phyloP scores from a whole-genome alignment of 2,329 filamentous ascomycete species.

The Dryadomyces quercivorus region DNA sequence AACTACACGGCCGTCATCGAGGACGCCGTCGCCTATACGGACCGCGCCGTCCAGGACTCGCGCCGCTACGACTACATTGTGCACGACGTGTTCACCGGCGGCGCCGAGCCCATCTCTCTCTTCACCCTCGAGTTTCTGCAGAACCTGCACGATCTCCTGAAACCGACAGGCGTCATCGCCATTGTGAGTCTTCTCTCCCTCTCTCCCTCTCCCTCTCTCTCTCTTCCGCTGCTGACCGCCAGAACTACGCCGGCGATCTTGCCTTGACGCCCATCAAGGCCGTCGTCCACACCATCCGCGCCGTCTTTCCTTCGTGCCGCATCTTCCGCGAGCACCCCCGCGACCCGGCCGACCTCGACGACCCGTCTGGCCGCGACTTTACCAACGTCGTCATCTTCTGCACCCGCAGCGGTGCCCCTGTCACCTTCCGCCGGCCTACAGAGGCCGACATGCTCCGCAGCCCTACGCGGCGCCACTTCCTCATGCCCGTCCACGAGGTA shows the following conservation, averaged over 20 bases:
- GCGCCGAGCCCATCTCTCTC: constrained; percentile 76
- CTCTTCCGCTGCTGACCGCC: constrained; percentile 1
- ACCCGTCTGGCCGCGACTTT: constrained; percentile 51
- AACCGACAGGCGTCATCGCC: constrained; percentile 69
- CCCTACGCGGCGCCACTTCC: constrained; percentile 53
- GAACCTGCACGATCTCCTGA: constrained; percentile 58
- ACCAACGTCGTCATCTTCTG: constrained; percentile 97
- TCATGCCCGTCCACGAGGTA: constrained; percentile 64
- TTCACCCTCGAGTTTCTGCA: constrained; percentile 80
- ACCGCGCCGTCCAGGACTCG: constrained; percentile 27
- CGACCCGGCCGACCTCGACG: constrained; percentile 30
- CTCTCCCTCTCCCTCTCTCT: not conserved
- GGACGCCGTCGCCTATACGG: constrained; percentile 65
- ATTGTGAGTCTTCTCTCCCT: constrained; percentile 49
- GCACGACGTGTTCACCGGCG: constrained; percentile 95
- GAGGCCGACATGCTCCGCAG: constrained; percentile 61
- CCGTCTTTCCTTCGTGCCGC: constrained; percentile 79
- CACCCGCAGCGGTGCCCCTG: constrained; percentile 41
- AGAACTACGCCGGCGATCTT: constrained; percentile 95
- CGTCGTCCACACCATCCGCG: constrained; percentile 68
- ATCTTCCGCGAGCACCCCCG: constrained; percentile 70
- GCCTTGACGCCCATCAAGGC: constrained; percentile 62
- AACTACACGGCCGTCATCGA: constrained; percentile 72
- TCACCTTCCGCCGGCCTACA: constrained; percentile 51
- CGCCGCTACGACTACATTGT: constrained; percentile 80